Conservation (phyloP, 1,139 yeast genomes). For the Saccharomyces hybrid region DNA sequence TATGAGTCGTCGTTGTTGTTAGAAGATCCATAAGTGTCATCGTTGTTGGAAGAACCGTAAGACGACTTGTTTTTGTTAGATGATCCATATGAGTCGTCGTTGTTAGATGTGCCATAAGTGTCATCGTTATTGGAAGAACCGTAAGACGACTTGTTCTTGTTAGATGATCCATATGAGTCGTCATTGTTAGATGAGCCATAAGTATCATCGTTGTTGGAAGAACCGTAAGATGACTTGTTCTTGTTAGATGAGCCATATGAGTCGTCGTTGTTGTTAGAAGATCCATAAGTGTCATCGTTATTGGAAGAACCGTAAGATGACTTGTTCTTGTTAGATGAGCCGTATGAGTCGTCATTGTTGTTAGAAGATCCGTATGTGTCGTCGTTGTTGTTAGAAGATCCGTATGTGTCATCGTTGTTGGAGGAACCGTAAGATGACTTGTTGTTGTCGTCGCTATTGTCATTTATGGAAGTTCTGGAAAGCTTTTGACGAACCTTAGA, state of each 20-base stretch:
- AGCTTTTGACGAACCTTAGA: conserved; percentile 22
- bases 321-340: conserved; percentile 17
- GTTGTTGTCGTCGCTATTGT: conserved; percentile 12
- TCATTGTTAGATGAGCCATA: conserved; percentile 14
- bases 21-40: conserved; percentile 25
- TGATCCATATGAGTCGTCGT: conserved; percentile 19
- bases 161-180: conserved; percentile 17
- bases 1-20: conserved; percentile 11
- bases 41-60: conserved; percentile 6
- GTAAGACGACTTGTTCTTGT: conserved; percentile 7
- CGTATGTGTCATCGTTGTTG: conserved; percentile 11
- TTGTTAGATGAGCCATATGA: conserved; percentile 8
- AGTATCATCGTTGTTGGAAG: conserved; percentile 15
- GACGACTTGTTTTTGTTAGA: conserved; percentile 15
- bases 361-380: conserved; percentile 25
- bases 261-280: conserved; percentile 14
- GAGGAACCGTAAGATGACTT: conserved; percentile 6
- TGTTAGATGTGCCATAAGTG: conserved; percentile 13
- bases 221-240: too few relatives aligned
- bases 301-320: conserved; percentile 20
- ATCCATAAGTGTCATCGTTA: conserved; percentile 12
- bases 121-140: conserved; percentile 10
- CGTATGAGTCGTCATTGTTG: conserved; percentile 23
- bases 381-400: conserved; percentile 11
- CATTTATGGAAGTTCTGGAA: conserved; percentile 21